Percentiles rank a stretch among this genome's conserved stretches.
These are phyloP conservation scores for Populus tremula DNA, from an alignment of 345 rosid genomes.

Conservation along the genomic window DNA sequence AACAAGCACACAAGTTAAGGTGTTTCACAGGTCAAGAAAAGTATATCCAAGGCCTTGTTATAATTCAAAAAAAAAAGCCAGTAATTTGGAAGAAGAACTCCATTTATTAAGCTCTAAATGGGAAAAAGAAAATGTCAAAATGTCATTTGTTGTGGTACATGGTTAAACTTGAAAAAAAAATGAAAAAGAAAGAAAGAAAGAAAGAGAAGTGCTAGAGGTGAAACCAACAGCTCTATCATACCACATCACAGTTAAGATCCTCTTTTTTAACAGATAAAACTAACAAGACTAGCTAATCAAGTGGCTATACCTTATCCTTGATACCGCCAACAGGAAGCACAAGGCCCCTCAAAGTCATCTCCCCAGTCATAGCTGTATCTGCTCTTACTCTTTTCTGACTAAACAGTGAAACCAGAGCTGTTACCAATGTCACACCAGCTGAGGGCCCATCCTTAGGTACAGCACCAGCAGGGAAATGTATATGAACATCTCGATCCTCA, in stretches of 20 bases:
- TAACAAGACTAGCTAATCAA: constrained; percentile 5
- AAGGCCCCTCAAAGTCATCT: constrained; percentile 96
- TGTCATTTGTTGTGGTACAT: neutral
- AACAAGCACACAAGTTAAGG: neutral
- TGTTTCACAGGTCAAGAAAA: neutral
- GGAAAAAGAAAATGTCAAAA: neutral
- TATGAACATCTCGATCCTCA: constrained; percentile 85
- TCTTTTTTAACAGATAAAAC: neutral
- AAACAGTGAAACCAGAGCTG: constrained; percentile 87
- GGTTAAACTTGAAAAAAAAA: neutral
- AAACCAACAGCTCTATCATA: neutral
- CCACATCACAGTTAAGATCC: neutral
- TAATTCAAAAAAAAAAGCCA: too few relatives aligned
- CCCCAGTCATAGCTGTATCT: constrained; percentile 99
- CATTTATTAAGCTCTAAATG: neutral
- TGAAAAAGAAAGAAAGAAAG: too few relatives aligned
- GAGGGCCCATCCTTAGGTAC: constrained; percentile 99
- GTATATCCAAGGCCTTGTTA: neutral
- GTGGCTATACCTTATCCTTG: constrained; percentile 74
- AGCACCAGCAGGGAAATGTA: constrained; percentile 99
- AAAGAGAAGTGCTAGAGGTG: neutral
- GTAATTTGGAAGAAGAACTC: neutral
- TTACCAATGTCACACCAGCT: constrained; percentile 95
- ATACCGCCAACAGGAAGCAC: constrained; percentile 96
- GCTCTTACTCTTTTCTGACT: constrained; percentile 84